Base-by-base conservation (phyloP, 2,329 filamentous ascomycete genomes). In the Cercospora sojina region DNA sequence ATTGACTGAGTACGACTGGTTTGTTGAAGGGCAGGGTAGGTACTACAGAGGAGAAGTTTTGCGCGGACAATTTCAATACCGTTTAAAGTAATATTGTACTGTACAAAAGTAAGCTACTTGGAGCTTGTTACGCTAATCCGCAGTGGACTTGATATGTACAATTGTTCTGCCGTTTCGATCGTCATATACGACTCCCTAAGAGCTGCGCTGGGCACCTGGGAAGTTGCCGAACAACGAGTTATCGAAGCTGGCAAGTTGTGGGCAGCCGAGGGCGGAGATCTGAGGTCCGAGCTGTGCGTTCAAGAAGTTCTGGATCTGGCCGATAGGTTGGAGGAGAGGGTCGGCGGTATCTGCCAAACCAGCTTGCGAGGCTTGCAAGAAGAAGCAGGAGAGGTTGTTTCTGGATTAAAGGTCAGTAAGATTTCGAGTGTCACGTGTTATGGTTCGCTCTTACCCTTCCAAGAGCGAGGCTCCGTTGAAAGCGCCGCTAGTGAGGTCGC, bases 341-440 rank as follows among this genome's bases (percentile, higher is more conserved):
- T 62, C 57, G 8, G 74, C 64, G 3, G 77, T 62, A 3, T 72
- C 65, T 2, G 71, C 68, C 6, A 79, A 74, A 23, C 71, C 73
- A 43, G 69, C 67, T 51, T 66, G 64, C 5, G 67, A 64, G 3
- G 69, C 67, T 56, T 78, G 64, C 43, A 78, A 73, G 5, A 73
- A 69, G 67, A 79, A 78, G 68, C 78, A 79, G 5, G 77, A 67
- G 5, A 79, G 73, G 60, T 77, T 78, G 70, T 79, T 76, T 16
- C 74, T 60, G 27, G 6, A 6, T n/a, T 2, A 10, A 23, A 8
- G 0, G n/a, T 60, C 13, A 60, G 38, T 49, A 16, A 1, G 9
- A 16, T 2, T 43, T 1, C 18, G 38, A 16, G 25, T 5, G 18
- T 8, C 13, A 59, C 27, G 18, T 23, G 4, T 12, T 3, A 16